Percentiles rank a stretch among this genome's conserved stretches.
Evolutionary conservation across 306 rosid genomes (phyloP).

Genomic region (Chamaecrista fasciculata): DNA sequence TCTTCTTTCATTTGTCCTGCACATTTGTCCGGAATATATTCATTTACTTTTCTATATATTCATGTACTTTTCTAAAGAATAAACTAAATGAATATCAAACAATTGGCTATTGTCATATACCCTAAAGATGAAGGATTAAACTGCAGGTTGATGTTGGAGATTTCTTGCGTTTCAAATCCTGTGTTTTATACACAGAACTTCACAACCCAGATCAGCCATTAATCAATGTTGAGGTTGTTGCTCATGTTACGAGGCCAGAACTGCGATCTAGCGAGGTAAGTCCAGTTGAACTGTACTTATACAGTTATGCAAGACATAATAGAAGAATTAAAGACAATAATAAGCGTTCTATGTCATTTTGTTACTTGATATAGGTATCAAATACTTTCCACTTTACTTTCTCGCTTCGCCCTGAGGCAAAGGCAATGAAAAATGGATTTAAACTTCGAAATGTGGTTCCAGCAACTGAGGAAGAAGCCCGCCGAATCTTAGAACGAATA

Average conservation of each 20-base stretch:
- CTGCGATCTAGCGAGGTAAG: constrained; percentile 85
- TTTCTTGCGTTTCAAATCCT: constrained; percentile 84
- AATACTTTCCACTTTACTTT: constrained; percentile 86
- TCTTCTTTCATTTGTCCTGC: constrained; percentile 1
- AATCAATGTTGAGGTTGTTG: constrained; percentile 90
- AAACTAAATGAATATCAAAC: background rate
- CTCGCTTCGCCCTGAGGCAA: constrained; percentile 79
- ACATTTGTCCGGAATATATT: background rate
- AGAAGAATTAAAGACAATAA: constrained; percentile 14
- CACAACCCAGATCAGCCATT: constrained; percentile 80
- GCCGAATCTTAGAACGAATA: constrained; percentile 68
- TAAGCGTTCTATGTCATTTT: background rate
- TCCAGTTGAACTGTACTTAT: background rate
- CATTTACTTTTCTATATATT: too few relatives aligned
- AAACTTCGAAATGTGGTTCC: constrained; percentile 79
- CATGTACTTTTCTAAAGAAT: background rate
- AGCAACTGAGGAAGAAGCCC: constrained; percentile 96
- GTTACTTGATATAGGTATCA: constrained; percentile 50
- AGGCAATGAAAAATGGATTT: constrained; percentile 52
- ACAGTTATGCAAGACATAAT: background rate
- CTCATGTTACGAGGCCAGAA: constrained; percentile 94
- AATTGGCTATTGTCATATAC: background rate
- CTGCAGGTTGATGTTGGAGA: constrained; percentile 96
- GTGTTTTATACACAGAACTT: constrained; percentile 73
- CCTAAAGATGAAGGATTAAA: constrained; percentile 6